Base-by-base conservation (phyloP, 176 grass and related monocot species). In the Triticum monococcum region DNA sequence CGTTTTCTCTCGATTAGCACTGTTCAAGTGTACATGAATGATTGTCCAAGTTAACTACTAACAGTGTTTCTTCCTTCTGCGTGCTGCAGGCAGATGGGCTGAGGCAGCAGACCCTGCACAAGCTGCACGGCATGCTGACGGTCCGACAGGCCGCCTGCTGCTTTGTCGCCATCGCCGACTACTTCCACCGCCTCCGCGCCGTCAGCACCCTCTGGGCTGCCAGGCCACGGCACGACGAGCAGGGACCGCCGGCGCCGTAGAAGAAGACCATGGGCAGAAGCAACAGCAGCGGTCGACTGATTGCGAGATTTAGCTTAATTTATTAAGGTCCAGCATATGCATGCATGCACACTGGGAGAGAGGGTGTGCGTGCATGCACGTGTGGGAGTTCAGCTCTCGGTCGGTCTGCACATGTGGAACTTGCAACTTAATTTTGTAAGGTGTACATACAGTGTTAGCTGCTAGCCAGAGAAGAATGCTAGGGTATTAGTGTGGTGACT, bases 51-150 rank as follows among this genome's bases (percentile, higher is more conserved):
- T 64, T 67, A 67, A 12, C 6, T 67, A 52, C 48, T 46, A 52
- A 52, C 17, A 14, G 35, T 60, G 13, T 33, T 12, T 65, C 23
- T 79, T 80, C 4, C 1, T 73, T 31, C 56, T 75, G 0, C 12
- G 4, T 2, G 45, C 3, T 68, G 38, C 91, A 92, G 91, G 91
- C 87, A 72, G 80, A 92, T 77, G 73, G 52, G 18, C 48, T 92
- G 52, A 76, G 91, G 69, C 91, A 89, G 84, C 84, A 89, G 84
- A 89, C 75, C 7, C 75, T 92, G 18, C 80, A 92, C 50, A 92
- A 84, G 79, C 87, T 92, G 37, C 80, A 84, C 8, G 60, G 83
- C 9, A 87, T 92, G 80, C 80, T 92, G 30, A 92, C 46, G 48
- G 63, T 70, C 38, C 30, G 68, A 2, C 91, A 89, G 75, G 68